Conservation (phyloP, 768 basidiomycete species). For the Lactarius hengduanensis region DNA sequence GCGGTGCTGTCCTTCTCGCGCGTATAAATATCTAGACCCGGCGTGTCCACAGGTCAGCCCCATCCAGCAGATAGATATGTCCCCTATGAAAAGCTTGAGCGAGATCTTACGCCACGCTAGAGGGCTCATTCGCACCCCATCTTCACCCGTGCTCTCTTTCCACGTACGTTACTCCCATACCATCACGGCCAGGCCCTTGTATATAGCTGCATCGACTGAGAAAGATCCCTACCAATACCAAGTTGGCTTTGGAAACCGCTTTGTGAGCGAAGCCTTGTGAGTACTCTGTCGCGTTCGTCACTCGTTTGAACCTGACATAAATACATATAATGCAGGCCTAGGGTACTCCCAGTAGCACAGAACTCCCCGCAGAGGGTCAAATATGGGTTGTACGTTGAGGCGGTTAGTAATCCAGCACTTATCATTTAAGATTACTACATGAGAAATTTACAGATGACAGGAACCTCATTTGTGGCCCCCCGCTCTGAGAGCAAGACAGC, state of each 20-base stretch:
- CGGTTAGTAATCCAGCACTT: slow-evolving; percentile 38
- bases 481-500: slow-evolving; percentile 51
- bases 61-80: neutral
- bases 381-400: slow-evolving; percentile 62
- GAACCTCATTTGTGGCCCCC: slow-evolving; percentile 59
- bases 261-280: slow-evolving; percentile 55
- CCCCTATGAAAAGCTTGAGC: neutral
- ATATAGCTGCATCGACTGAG: slow-evolving; percentile 39
- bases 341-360: slow-evolving; percentile 55
- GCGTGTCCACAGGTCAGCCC: no score
- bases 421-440: neutral
- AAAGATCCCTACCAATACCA: slow-evolving; percentile 58
- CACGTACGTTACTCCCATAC: slow-evolving; percentile 2
- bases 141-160: neutral
- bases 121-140: neutral
- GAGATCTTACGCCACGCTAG: neutral
- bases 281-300: slow-evolving; percentile 27
- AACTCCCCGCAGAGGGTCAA: slow-evolving; percentile 62
- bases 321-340: slow-evolving; percentile 41
- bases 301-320: neutral
- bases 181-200: slow-evolving; percentile 43
- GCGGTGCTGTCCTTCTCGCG: neutral
- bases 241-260: slow-evolving; percentile 57
- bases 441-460: slow-evolving; percentile 47
- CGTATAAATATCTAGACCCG: slow-evolving; percentile 4